Base-by-base conservation (phyloP, 495 filamentous ascomycete species). In the Clohesyomyces aquaticus region DNA sequence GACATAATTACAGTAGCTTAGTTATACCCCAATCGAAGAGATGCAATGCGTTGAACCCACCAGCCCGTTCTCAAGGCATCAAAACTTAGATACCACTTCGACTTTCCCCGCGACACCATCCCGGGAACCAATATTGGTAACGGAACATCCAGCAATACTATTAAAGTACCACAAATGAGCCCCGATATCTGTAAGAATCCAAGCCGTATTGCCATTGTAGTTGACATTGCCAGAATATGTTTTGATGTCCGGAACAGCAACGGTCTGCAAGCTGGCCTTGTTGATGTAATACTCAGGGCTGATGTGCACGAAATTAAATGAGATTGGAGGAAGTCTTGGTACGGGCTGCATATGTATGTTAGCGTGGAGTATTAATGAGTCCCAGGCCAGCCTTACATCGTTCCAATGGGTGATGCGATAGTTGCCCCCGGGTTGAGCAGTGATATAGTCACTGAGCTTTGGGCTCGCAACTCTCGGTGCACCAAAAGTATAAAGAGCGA, bases 231-330 rank as follows among this genome's bases (percentile, higher is more conserved):
- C 81, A 71, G 21, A 74, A 59, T 66, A 81, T 58, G 55, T 73
- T 2, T 72, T 70, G 23, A 84, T 68, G 67, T 82, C 76, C 11
- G 59, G 66, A 19, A 76, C 62, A 12, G 77, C 76, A 18, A 80
- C 78, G 0, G 71, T 56, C 29, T 70, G 67, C 26, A 68, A 55
- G 28, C 79, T 77, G 3, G 63, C 75, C 4, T 72, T 78, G 19
- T 73, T 75, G 52, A 86, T 83, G 74, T 81, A 91, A 74, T 85
- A 91, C 75, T 92, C 89, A 0, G 88, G 88, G 48, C 79, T 85
- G 12, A 83, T 78, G 66, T 93, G 89, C 38, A 76, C 76, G 72
- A 79, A 91, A 26, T 82, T 83, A 25, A 82, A 59, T 11, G 72
- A 3, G 28, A 79, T 66, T 2, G 85, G 85, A 1, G 89, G 88